Base-by-base conservation (phyloP, 768 basidiomycete genomes). In the Daedaleopsis nitida region DNA sequence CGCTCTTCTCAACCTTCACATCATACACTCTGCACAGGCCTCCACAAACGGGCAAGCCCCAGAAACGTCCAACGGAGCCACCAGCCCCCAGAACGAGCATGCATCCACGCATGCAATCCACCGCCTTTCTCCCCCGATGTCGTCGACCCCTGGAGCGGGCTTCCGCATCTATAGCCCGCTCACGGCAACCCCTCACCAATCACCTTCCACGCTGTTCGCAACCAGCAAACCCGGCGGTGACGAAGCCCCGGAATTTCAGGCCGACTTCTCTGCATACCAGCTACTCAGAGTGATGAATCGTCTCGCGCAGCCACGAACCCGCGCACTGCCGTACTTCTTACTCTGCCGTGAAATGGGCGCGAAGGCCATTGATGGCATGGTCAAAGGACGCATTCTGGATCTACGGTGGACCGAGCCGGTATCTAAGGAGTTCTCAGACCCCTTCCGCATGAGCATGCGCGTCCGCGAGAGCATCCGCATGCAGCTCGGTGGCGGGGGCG, bases 281-380 rank as follows among this genome's bases (percentile, higher is more conserved):
- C 79, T 94, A 14, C 80, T 94, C 61, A 87, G 86, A 66, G 91
- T 94, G 52, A 92, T 92, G 89, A 84, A 84, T 66, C 83, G 90
- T 52, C 79, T 94, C 59, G 85, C 87, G 32, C 84, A 86, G 65
- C 81, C 82, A 0, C 83, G 83, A 47, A 81, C 84, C 52, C 81
- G 77, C 12, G 85, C 87, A 63, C 77, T 94, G 52, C 83, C 89
- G 1, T 94, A 94, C 72, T 94, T 94, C 73, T 76, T 87, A 62
- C 80, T 94, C 14, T 94, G 91, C 68, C 81, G 90, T 43, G 91
- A 94, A 72, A 75, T 94, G n/a, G 92, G 92, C 3, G 90, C 90
- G 49, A 80, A 85, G 10, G 89, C 89, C 5, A 89, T 94, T 9
- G 92, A 94, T 69, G 91, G 89, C 27, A 89, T 94, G 90, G 83